phyloP scores from a whole-genome alignment of 2,329 filamentous ascomycete genomes.

The Coniochaeta sp. region DNA sequence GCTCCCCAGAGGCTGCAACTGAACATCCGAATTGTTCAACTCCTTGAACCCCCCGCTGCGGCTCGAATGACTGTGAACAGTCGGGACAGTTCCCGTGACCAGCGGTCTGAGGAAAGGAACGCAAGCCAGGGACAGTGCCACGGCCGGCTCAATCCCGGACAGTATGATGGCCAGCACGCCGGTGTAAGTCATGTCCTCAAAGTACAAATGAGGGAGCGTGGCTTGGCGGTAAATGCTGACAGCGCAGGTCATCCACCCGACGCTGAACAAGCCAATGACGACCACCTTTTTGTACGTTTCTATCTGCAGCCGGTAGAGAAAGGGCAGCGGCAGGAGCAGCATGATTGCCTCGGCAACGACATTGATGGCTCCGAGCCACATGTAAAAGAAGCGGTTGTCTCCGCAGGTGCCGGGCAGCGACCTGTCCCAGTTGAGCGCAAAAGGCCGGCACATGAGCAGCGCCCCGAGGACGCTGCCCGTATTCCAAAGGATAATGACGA shows the following conservation, averaged over 20 bases:
- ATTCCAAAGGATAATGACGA: conserved; percentile 16
- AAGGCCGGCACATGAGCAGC: conserved; percentile 26
- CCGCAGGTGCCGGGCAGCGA: conserved; percentile 21
- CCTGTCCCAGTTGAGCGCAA: conserved; percentile 26
- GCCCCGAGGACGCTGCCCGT: conserved; percentile 18
- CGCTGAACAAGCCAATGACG: conserved; percentile 20
- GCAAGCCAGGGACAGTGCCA: conserved; percentile 29
- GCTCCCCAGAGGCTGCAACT: not conserved
- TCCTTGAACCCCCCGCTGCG: not conserved
- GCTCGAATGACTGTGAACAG: too few relatives aligned
- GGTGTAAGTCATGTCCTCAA: conserved; percentile 24
- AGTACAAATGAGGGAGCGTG: conserved; percentile 23
- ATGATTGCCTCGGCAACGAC: conserved; percentile 22
- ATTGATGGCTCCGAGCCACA: conserved; percentile 20
- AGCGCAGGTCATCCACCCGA: conserved; percentile 24
- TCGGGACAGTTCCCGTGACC: conserved; percentile 11
- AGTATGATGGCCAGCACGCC: conserved; percentile 26
- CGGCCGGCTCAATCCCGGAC: conserved; percentile 16
- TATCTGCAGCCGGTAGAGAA: conserved; percentile 20
- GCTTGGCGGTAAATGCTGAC: conserved; percentile 25
- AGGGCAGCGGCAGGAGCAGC: conserved; percentile 22
- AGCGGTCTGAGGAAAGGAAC: conserved; percentile 32
- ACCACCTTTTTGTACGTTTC: conserved; percentile 19
- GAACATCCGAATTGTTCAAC: not conserved
- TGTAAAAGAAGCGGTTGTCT: conserved; percentile 18